A percentile compares a stretch with the other conserved stretches of the same genome.
phyloP scores from a whole-genome alignment of 805 yeast genomes.

The Pichia pseudocactophila region DNA sequence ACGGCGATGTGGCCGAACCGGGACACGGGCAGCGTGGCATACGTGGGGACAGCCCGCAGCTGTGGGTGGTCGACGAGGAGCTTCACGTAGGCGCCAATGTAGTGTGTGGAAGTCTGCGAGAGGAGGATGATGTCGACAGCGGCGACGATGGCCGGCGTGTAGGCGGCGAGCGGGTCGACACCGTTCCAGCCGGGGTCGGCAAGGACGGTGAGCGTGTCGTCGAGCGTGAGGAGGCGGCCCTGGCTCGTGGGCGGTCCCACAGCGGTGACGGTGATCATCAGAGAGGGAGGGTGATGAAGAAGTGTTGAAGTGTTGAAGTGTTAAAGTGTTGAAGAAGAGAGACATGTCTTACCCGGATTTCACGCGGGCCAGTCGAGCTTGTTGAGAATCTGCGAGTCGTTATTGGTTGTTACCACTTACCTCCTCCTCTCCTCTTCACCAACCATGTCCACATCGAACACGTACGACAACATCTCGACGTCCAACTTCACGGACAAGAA shows the following conservation, averaged over 20 bases:
- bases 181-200: constrained; percentile 79
- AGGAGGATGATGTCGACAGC: constrained; percentile 66
- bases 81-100: constrained; percentile 69
- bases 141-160: no score
- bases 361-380: no score
- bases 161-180: no score
- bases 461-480: constrained; percentile 28
- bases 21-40: constrained; percentile 82
- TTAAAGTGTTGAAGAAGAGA: background rate
- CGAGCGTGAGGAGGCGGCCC: constrained; percentile 44
- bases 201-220: constrained; percentile 41
- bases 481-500: constrained; percentile 28
- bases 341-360: no score
- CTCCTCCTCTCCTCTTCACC: no score
- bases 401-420: no score
- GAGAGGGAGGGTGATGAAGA: no score
- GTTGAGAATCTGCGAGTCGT: no score
- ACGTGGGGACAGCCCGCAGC: constrained; percentile 60
- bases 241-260: constrained; percentile 16
- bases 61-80: constrained; percentile 52
- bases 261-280: constrained; percentile 21
- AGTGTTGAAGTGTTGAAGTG: no score
- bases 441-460: constrained; percentile 29
- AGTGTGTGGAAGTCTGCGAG: constrained; percentile 81
- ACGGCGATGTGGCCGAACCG: constrained; percentile 81